Percentiles rank a stretch among this genome's conserved stretches.
Evolutionary conservation across 352 stramenopile genomes (phyloP).

Genomic region (Phytophthora tentaculata): DNA sequence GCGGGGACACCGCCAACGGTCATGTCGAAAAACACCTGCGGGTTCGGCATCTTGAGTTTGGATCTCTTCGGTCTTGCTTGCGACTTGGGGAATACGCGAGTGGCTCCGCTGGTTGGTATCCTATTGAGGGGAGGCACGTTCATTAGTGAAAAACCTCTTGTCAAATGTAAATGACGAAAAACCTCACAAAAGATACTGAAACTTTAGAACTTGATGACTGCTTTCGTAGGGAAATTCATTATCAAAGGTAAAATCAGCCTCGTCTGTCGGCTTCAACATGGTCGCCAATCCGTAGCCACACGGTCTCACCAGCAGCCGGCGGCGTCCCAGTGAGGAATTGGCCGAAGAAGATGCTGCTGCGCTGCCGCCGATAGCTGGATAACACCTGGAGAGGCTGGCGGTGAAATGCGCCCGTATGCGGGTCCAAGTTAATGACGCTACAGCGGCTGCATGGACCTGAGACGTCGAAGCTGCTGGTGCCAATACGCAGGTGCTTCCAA

Average conservation of each 20-base stretch:
- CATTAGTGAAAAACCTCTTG: conserved; percentile 33
- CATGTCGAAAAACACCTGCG: conserved; percentile 98
- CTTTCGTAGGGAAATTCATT: conserved; percentile 10
- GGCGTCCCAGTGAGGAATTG: conserved; percentile 64
- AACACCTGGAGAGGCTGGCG: conserved; percentile 73
- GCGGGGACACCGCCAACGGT: conserved; percentile 91
- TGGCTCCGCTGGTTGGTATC: conserved; percentile 12
- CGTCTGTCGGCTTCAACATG: no score
- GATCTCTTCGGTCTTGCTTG: conserved; percentile 34
- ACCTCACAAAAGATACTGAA: conserved; percentile 34
- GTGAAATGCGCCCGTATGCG: conserved; percentile 58
- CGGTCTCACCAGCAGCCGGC: conserved; percentile 12
- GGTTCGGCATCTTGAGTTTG: conserved; percentile 81
- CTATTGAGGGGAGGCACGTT: conserved; percentile 4
- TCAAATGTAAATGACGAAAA: conserved; percentile 5
- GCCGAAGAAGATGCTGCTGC: conserved; percentile 84
- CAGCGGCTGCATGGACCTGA: conserved; percentile 79
- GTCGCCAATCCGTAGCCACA: conserved; percentile 52
- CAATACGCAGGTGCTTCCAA: conserved; percentile 62
- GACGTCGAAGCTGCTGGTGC: conserved; percentile 53
- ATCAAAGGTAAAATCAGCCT: background rate
- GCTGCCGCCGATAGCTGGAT: conserved; percentile 73
- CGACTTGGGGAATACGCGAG: conserved; percentile 42
- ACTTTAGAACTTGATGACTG: conserved; percentile 13
- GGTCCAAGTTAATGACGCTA: conserved; percentile 88